Evolutionary conservation across 305 asterid genomes (phyloP), one percentile per base, ranked within the genome.

Genomic region (Rubia peregrina): DNA sequence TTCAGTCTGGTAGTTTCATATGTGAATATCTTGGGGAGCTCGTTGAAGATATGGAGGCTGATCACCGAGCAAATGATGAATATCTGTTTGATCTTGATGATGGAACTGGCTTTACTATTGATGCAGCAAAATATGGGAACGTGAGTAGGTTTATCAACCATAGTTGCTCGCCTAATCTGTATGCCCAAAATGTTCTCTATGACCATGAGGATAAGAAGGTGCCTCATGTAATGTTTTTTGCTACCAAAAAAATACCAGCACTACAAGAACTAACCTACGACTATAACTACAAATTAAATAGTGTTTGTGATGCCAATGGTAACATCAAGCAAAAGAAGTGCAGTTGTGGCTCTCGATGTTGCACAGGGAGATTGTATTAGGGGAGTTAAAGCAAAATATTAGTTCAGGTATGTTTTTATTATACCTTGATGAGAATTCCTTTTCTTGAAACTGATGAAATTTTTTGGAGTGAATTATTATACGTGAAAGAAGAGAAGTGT

Each of bases 11-110:
- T 1, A 76, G 81, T 63, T 78, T 81, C 74, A 73, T 78, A 22
- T 78, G 85, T 36, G 81, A 81, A 60, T 81, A 78, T 70, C 48
- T 78, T 38, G 85, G 81, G 21, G 85, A 81, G 65, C 53, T 81
- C 55, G 67, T 81, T 21, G 16, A 59, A 26, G 79, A 78, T 22
- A 49, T 51, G 24, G 77, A 78, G 76, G 81, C 81, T 9, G 78
- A 81, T 38, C 19, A 10, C 24, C 71, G 79, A 61, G 60, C 10
- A 1, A 46, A 51, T 43, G 81, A 78, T 53, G 81, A 71, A 19
- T 81, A 78, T 30, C 73, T 81, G 9, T 76, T 81, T 49, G 79
- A 81, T 49, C 22, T 78, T 60, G 77, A 68, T 21, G 71, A 77
- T 42, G 55, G 71, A 2, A 64, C 75, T 19, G 74, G 76, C 1